A percentile compares a stretch with the other conserved stretches of the same genome.
Evolutionary conservation across 768 basidiomycete genomes (phyloP).

Genomic region (Lentinula sp.): DNA sequence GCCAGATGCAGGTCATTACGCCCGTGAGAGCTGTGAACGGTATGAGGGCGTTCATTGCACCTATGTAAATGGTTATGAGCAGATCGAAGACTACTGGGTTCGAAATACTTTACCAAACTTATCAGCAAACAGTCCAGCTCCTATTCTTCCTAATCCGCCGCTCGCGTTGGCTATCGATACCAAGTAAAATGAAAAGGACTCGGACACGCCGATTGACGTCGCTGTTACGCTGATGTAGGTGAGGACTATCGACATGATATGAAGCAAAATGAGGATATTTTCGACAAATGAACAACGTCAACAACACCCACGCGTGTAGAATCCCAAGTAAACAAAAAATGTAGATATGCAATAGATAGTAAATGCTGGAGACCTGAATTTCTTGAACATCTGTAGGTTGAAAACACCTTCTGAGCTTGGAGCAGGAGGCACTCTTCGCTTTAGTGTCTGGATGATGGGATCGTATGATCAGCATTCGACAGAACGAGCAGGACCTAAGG

Average conservation of each 20-base stretch:
- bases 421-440: conserved; percentile 47
- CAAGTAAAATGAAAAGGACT: conserved; percentile 54
- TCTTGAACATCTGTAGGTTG: conserved; percentile 49
- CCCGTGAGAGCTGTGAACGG: conserved; percentile 45
- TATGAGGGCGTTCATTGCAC: conserved; percentile 62
- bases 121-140: conserved; percentile 50
- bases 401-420: conserved; percentile 40
- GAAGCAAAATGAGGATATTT: conserved; percentile 13
- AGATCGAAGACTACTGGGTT: neutral
- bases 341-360: conserved; percentile 52
- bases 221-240: conserved; percentile 65
- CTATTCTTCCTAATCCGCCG: conserved; percentile 55
- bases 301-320: conserved; percentile 51
- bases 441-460: conserved; percentile 14
- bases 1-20: conserved; percentile 38
- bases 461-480: conserved; percentile 23
- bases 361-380: conserved; percentile 39
- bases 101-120: conserved; percentile 32
- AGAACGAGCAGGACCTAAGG: too few relatives aligned
- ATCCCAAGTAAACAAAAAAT: conserved; percentile 54
- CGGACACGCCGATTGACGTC: conserved; percentile 36
- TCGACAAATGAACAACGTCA: neutral
- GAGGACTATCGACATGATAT: conserved; percentile 36
- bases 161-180: conserved; percentile 63
- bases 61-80: conserved; percentile 23